A percentile compares a stretch with the other conserved stretches of the same genome.
Evolutionary conservation across 208 protist species (phyloP).

Genomic region (Acanthamoeba culbertsoni): DNA sequence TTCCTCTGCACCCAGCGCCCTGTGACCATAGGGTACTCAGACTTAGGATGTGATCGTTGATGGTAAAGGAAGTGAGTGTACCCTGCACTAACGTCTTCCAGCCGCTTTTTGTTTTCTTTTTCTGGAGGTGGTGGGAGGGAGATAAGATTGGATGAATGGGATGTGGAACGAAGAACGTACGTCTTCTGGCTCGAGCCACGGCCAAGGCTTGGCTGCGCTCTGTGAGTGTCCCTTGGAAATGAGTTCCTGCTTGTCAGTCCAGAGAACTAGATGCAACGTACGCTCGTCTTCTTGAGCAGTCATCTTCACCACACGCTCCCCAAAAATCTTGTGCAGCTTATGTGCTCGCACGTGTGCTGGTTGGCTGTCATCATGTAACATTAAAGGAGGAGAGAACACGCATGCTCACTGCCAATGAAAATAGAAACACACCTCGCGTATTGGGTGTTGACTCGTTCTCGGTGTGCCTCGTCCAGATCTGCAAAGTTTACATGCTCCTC

Average conservation of each 20-base stretch:
- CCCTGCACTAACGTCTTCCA: no score
- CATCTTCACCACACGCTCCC: neutral
- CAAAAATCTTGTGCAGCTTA: slow-evolving; percentile 15
- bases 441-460: neutral
- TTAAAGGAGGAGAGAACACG: neutral
- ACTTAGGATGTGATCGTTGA: no score
- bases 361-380: neutral
- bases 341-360: neutral
- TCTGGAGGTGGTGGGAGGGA: no score
- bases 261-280: neutral
- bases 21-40: no score
- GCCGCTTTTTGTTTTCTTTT: no score
- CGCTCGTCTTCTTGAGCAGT: neutral
- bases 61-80: no score
- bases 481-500: neutral
- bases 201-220: neutral
- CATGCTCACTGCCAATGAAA: neutral
- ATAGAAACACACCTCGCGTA: neutral
- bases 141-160: no score
- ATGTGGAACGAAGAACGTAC: no score
- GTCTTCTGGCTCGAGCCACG: neutral
- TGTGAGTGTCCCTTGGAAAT: no score
- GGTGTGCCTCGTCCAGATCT: neutral
- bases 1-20: no score
- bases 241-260: no score